Percentiles rank a stretch among this genome's conserved stretches.
These are phyloP conservation scores for Cryptosporidium ryanae DNA, from an alignment of 169 alveolate genomes.

Conservation along the genomic window DNA sequence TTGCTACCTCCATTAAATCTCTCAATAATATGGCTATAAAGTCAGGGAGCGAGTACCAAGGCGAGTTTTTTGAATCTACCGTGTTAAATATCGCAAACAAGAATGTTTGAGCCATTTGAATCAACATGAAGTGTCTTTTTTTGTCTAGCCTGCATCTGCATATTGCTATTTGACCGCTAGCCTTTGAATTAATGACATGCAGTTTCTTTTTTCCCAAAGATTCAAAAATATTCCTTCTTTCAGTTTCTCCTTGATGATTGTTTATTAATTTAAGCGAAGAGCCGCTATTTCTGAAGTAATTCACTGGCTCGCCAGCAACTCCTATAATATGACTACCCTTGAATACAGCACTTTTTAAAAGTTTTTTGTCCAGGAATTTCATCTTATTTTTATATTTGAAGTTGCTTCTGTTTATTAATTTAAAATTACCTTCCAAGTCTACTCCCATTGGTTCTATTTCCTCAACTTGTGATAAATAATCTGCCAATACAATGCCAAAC, in stretches of 20 bases:
- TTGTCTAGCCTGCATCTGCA: conserved; percentile 25
- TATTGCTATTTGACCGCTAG: conserved; percentile 18
- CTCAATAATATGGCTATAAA: conserved; percentile 22
- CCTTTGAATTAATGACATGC: conserved; percentile 50
- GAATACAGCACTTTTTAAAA: conserved; percentile 22
- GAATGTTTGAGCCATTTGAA: conserved; percentile 45
- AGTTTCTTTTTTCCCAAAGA: background rate
- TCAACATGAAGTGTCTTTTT: conserved; percentile 3
- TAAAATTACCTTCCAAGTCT: conserved; percentile 28
- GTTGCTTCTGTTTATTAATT: background rate
- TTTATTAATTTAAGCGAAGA: conserved; percentile 17
- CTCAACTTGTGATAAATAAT: conserved; percentile 55
- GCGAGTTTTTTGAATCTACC: conserved; percentile 13
- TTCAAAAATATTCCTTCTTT: background rate
- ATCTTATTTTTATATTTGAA: conserved; percentile 14
- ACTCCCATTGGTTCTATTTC: conserved; percentile 27
- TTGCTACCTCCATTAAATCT: conserved; percentile 47
- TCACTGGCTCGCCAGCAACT: background rate
- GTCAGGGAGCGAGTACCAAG: conserved; percentile 64
- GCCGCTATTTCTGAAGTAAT: background rate
- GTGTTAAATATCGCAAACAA: conserved; percentile 18
- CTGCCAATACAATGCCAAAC: conserved; percentile 38
- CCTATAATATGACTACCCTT: conserved; percentile 2
- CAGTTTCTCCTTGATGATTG: background rate
- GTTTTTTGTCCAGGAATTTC: background rate